Evolutionary conservation across 345 rosid species (phyloP).

Genomic region (Populus nigra): DNA sequence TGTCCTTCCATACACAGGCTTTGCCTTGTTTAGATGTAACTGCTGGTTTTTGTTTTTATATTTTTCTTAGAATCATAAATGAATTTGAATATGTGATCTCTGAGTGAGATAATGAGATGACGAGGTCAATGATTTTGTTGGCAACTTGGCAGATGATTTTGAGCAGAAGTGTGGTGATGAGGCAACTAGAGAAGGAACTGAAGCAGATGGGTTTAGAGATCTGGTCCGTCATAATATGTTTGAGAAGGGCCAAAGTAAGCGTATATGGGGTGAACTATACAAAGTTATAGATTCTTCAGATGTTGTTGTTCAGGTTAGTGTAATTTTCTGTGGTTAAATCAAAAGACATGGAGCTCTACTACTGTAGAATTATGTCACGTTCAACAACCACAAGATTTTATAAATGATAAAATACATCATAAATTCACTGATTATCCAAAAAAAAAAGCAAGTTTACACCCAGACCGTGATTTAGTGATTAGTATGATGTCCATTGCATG

Average conservation of each 20-base stretch:
- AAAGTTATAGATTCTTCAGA: slow-evolving; percentile 96
- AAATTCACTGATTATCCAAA: too few species aligned
- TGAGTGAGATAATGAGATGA: not conserved
- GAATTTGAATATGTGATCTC: not conserved
- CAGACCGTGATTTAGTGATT: too few species aligned
- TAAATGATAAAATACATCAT: too few species aligned
- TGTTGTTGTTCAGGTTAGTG: slow-evolving; percentile 82
- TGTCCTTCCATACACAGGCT: not conserved
- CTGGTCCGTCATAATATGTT: slow-evolving; percentile 93
- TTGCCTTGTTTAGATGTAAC: not conserved
- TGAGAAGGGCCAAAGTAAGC: slow-evolving; percentile 98
- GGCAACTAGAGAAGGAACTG: slow-evolving; percentile 48
- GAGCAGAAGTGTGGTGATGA: slow-evolving; percentile 49
- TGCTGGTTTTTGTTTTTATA: not conserved
- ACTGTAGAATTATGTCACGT: not conserved
- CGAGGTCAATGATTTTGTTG: not conserved
- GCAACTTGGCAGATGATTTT: slow-evolving; percentile 51
- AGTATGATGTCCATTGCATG: too few species aligned
- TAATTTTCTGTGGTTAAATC: not conserved
- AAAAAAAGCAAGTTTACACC: too few species aligned
- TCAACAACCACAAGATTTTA: too few species aligned
- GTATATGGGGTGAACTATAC: slow-evolving; percentile 98
- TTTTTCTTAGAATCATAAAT: not conserved
- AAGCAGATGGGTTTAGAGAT: slow-evolving; percentile 79
- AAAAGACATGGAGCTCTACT: not conserved